phyloP scores from a whole-genome alignment of 768 basidiomycete genomes.

The Mrakia gelida region DNA sequence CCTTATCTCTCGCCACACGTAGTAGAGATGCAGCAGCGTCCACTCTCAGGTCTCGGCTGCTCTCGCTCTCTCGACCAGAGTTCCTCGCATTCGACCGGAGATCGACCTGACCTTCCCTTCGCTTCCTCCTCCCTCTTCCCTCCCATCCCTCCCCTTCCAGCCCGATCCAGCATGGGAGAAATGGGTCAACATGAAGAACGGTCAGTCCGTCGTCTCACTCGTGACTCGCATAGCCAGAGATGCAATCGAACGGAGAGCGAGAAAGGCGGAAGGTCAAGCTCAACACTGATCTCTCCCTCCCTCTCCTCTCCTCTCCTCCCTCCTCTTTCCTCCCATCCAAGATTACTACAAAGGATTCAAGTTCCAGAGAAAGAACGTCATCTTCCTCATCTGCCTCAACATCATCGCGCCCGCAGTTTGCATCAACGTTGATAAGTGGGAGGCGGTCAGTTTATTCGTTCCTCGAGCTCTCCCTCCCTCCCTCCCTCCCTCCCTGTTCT shows the following conservation, averaged over 20 bases:
- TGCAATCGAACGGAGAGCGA: too few relatives aligned
- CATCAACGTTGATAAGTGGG: neutral
- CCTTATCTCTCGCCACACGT: too few relatives aligned
- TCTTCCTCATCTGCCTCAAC: neutral
- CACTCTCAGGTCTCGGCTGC: neutral
- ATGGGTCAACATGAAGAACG: conserved; percentile 13
- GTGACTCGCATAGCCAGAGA: neutral
- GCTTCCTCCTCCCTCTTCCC: neutral
- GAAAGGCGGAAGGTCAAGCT: neutral
- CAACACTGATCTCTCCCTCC: neutral
- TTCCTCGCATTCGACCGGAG: too few relatives aligned
- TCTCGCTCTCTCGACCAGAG: neutral
- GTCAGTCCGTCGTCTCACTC: neutral
- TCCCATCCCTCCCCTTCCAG: neutral
- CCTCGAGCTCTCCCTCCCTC: neutral
- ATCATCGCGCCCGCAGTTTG: neutral
- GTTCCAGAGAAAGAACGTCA: neutral
- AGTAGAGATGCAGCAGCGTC: neutral
- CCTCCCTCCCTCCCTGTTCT: neutral
- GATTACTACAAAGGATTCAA: neutral
- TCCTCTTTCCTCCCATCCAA: neutral
- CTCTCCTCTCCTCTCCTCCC: neutral
- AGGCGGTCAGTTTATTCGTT: neutral
- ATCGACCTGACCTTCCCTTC: conserved; percentile 1
- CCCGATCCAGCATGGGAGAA: conserved; percentile 10